Base-by-base conservation (phyloP, 805 yeast genomes). In the Yarrowia deformans region DNA sequence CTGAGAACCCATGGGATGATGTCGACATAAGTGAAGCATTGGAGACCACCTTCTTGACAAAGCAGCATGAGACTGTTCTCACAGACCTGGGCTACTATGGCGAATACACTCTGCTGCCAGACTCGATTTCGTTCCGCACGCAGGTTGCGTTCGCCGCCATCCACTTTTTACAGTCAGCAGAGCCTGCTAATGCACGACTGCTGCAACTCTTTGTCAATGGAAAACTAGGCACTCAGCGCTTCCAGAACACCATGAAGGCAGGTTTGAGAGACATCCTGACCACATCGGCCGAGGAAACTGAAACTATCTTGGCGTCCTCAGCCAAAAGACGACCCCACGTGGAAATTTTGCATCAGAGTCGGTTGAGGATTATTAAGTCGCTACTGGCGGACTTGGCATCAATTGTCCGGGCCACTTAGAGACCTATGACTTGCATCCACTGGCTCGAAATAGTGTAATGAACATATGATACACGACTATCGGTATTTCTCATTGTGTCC, bases 61-160 rank as follows among this genome's bases (percentile, higher is more conserved):
- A 77, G 0, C 67, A 71, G 0, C 88, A 87, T 50, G 71, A 71
- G 1, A 78, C 77, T 12, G 88, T 82, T 73, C 79, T 93, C 50
- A 78, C 82, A 71, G 77, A 81, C 2, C 71, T 79, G 49, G 88
- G 84, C 9, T 94, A 91, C 74, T 84, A 78, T 76, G 95, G 89
- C 0, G 94, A 90, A 39, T 93, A 91, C 76, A 90, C 96, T 0
- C 77, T 91, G 2, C 84, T 81, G 49, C 67, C 70, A 5, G 80
- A 79, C 0, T 85, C 84, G 3, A 76, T 88, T 1, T 91, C 97
- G 13, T 93, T 88, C 75, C 80, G 97, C 64, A 85, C 91, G 0
- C 87, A 88, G 70, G 87, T 93, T 1, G 97, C 93, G 0, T 77
- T 93, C 45, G 91, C 95, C 6, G 72, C 72, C 14, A 29, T 67